Percentiles rank a stretch among this genome's conserved stretches.
phyloP scores from a whole-genome alignment of 768 basidiomycete species.

The Lentinula sp. region DNA sequence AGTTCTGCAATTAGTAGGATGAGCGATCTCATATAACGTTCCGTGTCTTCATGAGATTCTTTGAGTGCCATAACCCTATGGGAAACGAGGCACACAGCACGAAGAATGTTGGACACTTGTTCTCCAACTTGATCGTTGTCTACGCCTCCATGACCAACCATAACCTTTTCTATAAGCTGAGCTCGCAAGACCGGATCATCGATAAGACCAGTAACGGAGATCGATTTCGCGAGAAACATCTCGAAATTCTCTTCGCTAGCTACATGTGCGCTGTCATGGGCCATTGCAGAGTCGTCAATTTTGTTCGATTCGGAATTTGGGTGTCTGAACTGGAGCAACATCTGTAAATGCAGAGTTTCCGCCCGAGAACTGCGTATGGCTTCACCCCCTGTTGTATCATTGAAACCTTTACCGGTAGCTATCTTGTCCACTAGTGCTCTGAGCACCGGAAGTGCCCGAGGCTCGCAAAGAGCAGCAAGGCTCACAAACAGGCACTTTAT shows the following conservation, averaged over 20 bases:
- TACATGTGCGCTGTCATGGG: not conserved
- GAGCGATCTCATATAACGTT: not conserved
- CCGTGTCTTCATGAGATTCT: not conserved
- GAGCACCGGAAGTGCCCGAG: slow-evolving; percentile 1
- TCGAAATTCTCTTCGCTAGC: not conserved
- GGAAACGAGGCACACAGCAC: not conserved
- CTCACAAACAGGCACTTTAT: slow-evolving; percentile 56
- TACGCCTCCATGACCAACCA: not conserved
- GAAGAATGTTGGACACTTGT: not conserved
- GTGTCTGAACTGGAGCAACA: not conserved
- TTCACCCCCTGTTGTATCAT: not conserved
- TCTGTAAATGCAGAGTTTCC: not conserved
- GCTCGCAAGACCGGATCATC: not conserved
- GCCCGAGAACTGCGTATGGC: not conserved
- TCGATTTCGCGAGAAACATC: not conserved
- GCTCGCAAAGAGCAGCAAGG: slow-evolving; percentile 29
- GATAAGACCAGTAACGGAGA: not conserved
- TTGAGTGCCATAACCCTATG: not conserved
- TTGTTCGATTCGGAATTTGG: not conserved
- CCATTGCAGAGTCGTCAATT: not conserved
- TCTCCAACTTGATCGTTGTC: not conserved
- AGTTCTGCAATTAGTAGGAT: not conserved
- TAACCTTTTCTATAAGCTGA: not conserved
- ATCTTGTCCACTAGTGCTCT: not conserved
- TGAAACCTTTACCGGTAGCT: not conserved